Conservation (phyloP, 257 asterid genomes). For the Striga asiatica region DNA sequence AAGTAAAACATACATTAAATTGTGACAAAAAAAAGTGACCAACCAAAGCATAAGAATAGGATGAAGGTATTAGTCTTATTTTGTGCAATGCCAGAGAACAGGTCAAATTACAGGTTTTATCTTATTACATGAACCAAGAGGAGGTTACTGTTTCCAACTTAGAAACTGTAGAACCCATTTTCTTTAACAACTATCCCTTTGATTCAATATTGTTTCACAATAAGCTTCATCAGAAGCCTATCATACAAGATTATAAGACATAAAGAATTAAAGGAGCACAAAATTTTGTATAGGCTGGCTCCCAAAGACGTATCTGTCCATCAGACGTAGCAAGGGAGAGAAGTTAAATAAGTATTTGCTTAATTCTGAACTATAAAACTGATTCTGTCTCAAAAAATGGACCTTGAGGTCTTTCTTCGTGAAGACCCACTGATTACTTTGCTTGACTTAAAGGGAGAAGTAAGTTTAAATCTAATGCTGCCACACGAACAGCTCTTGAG, state of each 20-base stretch:
- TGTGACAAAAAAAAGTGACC: neutral
- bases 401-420: no score
- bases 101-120: neutral
- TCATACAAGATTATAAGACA: no score
- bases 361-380: no score
- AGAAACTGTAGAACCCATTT: no score
- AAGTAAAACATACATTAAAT: neutral
- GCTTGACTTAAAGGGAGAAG: neutral
- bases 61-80: neutral
- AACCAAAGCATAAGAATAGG: no score
- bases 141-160: no score
- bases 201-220: no score
- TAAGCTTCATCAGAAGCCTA: no score
- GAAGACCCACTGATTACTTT: no score
- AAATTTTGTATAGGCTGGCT: neutral
- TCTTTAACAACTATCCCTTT: no score
- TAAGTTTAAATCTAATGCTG: neutral
- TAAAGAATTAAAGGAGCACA: neutral
- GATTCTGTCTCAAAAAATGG: no score
- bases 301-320: neutral
- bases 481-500: neutral
- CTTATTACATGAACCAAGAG: no score
- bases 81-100: neutral
- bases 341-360: neutral
- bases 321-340: neutral